Base-by-base conservation (phyloP, 2,329 filamentous ascomycete genomes). In the Fusarium robinianum region DNA sequence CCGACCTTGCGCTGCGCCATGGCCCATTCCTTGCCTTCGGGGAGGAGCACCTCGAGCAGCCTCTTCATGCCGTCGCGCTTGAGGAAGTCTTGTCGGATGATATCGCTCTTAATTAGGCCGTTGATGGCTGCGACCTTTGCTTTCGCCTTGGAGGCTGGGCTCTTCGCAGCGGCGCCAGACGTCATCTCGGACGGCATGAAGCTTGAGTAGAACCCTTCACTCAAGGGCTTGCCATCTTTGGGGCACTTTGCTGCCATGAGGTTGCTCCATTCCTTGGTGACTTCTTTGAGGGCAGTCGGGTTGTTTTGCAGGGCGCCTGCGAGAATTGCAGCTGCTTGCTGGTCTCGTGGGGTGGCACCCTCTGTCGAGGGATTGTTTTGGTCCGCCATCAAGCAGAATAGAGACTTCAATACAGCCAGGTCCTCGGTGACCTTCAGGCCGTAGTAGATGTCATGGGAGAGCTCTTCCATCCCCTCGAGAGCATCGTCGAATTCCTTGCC, bases 401-500 rank as follows among this genome's bases (percentile, higher is more conserved):
- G 72, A n/a, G 73, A 66, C 50, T 72, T 73, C 38, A 84, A 55
- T 2, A 76, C 76, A 3, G 75, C 73, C 3, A 69, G 59, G 52
- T 84, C 77, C 61, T 81, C 77, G 15, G 76, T 72, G 45, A 86
- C 75, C 62, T 84, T 79, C 12, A 83, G 69, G 8, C 84, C 84
- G 63, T 85, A 87, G 69, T 85, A 87, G 51, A 86, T 80, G 64
- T 86, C 84, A 63, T 87, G 83, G 0, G 83, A 78, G 18, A 85
- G 68, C 6, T 87, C 83, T 49, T 78, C 73, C n/a, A 87, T 73
- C 22, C 72, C 72, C 22, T 78, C 74, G 6, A 87, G 71, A 0
- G 79, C 78, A 8, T 68, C 67, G 26, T 78, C 74, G 10, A 81
- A 68, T 3, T 61, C 64, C 39, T 66, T 54, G 11, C 64, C 62